Evolutionary conservation across 2,329 filamentous ascomycete species (phyloP).

Genomic region (Trichothecium sympodiale): DNA sequence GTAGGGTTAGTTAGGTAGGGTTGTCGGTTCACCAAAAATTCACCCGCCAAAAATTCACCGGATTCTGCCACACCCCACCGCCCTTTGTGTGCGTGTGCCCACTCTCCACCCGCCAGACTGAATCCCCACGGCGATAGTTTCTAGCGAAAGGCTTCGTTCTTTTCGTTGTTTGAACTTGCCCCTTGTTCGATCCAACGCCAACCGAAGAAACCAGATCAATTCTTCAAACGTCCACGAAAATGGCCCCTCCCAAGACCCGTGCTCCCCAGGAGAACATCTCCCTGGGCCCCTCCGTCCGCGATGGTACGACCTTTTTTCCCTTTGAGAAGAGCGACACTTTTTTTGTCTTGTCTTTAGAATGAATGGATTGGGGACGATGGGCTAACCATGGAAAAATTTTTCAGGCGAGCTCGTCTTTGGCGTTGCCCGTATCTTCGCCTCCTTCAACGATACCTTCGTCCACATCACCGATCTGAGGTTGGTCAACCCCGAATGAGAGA

Average conservation of each 20-base stretch:
- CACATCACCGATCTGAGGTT: conserved; percentile 98
- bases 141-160: background rate
- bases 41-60: background rate
- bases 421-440: conserved; percentile 93
- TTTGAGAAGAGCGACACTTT: background rate
- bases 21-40: conserved; percentile 14
- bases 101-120: conserved; percentile 14
- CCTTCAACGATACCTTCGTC: conserved; percentile 89
- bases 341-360: conserved; percentile 4
- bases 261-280: conserved; percentile 95
- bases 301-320: conserved; percentile 53
- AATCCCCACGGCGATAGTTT: conserved; percentile 13
- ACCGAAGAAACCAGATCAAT: conserved; percentile 8
- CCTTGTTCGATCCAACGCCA: conserved; percentile 8
- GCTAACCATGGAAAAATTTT: background rate
- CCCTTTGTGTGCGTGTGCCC: conserved; percentile 12
- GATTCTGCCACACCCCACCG: conserved; percentile 28
- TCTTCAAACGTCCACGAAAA: conserved; percentile 19
- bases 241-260: conserved; percentile 65
- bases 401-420: conserved; percentile 93
- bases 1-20: conserved; percentile 19
- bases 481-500: conserved; percentile 26
- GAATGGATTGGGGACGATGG: background rate
- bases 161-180: conserved; percentile 3
- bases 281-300: conserved; percentile 90